Evolutionary conservation across 768 basidiomycete species (phyloP), one percentile per base, ranked within the genome.

Genomic region (Coprinellus micaceus): DNA sequence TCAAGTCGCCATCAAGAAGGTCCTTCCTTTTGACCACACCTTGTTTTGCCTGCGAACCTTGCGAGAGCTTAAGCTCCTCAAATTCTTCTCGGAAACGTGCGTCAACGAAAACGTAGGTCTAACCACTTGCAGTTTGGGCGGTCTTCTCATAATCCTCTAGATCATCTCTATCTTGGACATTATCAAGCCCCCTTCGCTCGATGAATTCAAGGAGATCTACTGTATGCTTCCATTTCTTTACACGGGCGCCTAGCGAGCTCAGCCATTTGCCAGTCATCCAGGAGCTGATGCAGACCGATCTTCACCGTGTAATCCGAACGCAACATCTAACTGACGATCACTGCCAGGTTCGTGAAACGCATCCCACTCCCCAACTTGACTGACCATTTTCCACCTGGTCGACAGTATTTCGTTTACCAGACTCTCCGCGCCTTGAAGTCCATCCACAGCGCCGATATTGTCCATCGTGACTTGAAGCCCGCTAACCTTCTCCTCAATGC

Each of bases 1-100:
- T 58, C 84, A 91, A 68, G 93, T 98, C 15, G 95, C 94, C 41
- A 95, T 96, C 75, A 98, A 96, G 82, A 94, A 92, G 74, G 88
- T 97, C 64, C 84, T 90, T 40, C 94, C 94, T 9, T 96, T 97
- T 70, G 94, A 96, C 65, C 94, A 96, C 68, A 88, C 91, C 29
- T 79, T 96, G 70, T 96, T 94, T 75, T 92, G 89, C 64, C 74
- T 96, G 67, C 81, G 89, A 57, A 98, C 94, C 2, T 76, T 97
- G 52, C 82, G 94, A 58, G 95, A 97, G 74, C 80, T 97, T 69
- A 96, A 97, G 74, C 77, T 97, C 19, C 80, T 90, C 68, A 88
- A 87, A 68, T 90, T 90, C 76, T 89, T 91, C 72, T 88, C 87
- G 4, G 86, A 88, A 62, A 79, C 81, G 44, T 89, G 88, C 63